A percentile compares a stretch with the other conserved stretches of the same genome.
phyloP scores from a whole-genome alignment of 2,329 filamentous ascomycete genomes.

The Botrytis fabae region DNA sequence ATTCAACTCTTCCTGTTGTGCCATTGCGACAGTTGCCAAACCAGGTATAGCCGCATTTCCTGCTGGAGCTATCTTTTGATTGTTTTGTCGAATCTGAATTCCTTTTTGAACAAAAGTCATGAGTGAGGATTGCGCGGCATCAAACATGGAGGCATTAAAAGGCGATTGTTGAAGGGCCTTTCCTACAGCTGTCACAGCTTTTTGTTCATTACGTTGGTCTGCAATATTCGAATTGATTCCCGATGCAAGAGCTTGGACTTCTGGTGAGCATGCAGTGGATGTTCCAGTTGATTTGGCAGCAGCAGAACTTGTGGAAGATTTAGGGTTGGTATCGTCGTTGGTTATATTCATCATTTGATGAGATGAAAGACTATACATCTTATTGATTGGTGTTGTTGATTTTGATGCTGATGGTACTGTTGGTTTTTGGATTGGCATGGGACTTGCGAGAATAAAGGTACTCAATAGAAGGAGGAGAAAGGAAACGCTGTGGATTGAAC shows the following conservation, averaged over 20 bases:
- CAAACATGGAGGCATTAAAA: conserved; percentile 27
- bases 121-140: conserved; percentile 26
- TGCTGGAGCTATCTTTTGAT: conserved; percentile 32
- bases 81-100: conserved; percentile 32
- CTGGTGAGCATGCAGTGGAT: conserved; percentile 24
- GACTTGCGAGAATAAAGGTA: neutral
- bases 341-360: neutral
- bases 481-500: neutral
- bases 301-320: neutral
- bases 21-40: conserved; percentile 31
- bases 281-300: conserved; percentile 14
- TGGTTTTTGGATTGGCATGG: neutral
- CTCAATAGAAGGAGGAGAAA: neutral
- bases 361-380: neutral
- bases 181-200: conserved; percentile 28
- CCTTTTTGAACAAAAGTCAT: conserved; percentile 32
- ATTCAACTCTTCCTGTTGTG: conserved; percentile 31
- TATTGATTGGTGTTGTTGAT: neutral
- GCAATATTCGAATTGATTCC: conserved; percentile 33
- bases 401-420: neutral
- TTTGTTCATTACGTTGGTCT: conserved; percentile 31
- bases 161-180: conserved; percentile 28
- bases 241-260: conserved; percentile 28
- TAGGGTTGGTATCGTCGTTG: neutral
- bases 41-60: conserved; percentile 31